A percentile compares a stretch with the other conserved stretches of the same genome.
These are phyloP conservation scores for Udeniomyces megalosporus DNA, from an alignment of 768 basidiomycete genomes.

Conservation along the genomic window DNA sequence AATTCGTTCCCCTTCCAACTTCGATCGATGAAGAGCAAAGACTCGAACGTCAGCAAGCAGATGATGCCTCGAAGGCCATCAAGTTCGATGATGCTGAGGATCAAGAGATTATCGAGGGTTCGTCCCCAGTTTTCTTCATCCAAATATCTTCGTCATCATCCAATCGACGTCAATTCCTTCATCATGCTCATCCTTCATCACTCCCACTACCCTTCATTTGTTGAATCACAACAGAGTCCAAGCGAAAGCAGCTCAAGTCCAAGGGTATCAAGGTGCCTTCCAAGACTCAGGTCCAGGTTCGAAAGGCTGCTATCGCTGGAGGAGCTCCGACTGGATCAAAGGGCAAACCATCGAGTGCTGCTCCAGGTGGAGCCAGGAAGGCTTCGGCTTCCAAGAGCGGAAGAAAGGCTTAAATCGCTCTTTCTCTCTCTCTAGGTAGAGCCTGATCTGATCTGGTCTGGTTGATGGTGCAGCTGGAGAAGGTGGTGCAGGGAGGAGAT, in stretches of 20 bases:
- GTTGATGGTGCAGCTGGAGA: too few species aligned
- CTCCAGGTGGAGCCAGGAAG: not conserved
- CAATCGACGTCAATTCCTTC: conserved; percentile 15
- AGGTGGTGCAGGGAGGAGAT: too few species aligned
- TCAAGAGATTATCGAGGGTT: conserved; percentile 59
- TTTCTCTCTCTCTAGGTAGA: too few species aligned
- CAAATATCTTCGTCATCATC: conserved; percentile 12
- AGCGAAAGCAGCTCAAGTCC: conserved; percentile 31
- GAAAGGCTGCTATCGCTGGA: not conserved
- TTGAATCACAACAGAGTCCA: conserved; percentile 29
- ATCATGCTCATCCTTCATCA: not conserved
- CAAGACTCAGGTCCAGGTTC: not conserved
- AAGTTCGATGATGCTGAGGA: conserved; percentile 64
- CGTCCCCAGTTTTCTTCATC: conserved; percentile 29
- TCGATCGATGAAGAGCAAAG: conserved; percentile 22
- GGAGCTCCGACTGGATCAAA: not conserved
- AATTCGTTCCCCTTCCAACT: conserved; percentile 19
- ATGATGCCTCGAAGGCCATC: conserved; percentile 29
- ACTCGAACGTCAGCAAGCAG: conserved; percentile 29
- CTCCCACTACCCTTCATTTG: conserved; percentile 31
- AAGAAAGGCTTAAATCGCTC: too few species aligned
- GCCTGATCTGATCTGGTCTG: too few species aligned
- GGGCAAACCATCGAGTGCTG: not conserved
- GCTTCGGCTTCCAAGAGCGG: too few species aligned
- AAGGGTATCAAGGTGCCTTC: conserved; percentile 31